Percentiles rank a stretch among this genome's conserved stretches.
phyloP scores from a whole-genome alignment of 202 grass and related monocot genomes.

The Panicum hallii region DNA sequence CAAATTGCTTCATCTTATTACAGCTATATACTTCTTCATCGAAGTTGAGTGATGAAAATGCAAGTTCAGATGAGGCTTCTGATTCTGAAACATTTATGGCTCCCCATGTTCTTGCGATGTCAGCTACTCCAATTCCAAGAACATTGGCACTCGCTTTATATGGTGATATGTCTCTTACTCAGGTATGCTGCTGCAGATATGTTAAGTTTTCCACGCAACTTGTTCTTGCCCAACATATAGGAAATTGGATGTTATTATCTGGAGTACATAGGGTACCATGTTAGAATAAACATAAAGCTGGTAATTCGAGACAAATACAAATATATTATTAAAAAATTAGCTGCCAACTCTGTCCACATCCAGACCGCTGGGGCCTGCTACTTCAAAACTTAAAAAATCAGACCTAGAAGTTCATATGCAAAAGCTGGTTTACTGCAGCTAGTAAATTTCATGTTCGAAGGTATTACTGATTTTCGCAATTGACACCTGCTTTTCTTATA shows the following conservation, averaged over 20 bases:
- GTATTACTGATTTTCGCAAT: conserved; percentile 35
- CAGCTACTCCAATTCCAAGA: conserved; percentile 96
- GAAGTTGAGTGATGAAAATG: conserved; percentile 58
- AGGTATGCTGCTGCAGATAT: conserved; percentile 55
- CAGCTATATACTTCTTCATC: conserved; percentile 64
- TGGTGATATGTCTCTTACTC: conserved; percentile 96
- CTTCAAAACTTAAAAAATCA: conserved; percentile 28
- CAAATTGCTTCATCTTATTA: conserved; percentile 39
- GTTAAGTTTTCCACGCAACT: conserved; percentile 31
- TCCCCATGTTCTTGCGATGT: conserved; percentile 93
- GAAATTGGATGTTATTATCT: conserved; percentile 13
- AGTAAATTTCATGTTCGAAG: conserved; percentile 18
- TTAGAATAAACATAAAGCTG: not conserved
- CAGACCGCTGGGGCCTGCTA: not conserved
- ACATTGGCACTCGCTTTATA: conserved; percentile 92
- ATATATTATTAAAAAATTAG: conserved; percentile 31
- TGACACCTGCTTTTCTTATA: conserved; percentile 35
- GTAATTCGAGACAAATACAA: conserved; percentile 20
- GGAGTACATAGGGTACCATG: not conserved
- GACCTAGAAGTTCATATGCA: conserved; percentile 31
- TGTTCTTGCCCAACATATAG: conserved; percentile 5
- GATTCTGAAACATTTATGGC: conserved; percentile 87
- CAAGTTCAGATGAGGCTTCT: conserved; percentile 48
- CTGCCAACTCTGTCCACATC: not conserved
- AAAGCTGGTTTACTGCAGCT: conserved; percentile 31